Evolutionary conservation across 495 filamentous ascomycete species (phyloP).

Genomic region (Aspergillus funiculosus): DNA sequence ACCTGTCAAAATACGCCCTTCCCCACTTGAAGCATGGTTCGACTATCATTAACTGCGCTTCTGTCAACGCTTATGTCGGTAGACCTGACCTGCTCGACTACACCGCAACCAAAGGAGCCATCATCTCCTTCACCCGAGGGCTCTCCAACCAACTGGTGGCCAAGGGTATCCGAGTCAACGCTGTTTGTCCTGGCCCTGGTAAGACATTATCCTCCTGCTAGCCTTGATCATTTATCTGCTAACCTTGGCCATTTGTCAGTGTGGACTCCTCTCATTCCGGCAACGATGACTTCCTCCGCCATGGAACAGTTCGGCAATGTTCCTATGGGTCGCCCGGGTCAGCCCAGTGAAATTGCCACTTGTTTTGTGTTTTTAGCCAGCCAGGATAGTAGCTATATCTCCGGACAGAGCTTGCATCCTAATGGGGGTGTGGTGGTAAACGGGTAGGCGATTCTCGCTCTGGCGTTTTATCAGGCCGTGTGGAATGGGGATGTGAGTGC

Average conservation of each 20-base stretch:
- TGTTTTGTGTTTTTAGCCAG: constrained; percentile 84
- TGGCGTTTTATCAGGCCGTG: too few species aligned
- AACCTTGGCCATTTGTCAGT: constrained; percentile 40
- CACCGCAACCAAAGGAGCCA: constrained; percentile 76
- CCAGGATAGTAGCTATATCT: constrained; percentile 65
- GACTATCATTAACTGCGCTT: constrained; percentile 80
- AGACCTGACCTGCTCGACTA: constrained; percentile 82
- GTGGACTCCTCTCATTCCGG: constrained; percentile 78
- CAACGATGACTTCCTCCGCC: constrained; percentile 66
- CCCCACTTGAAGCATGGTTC: constrained; percentile 70
- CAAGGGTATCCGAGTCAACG: constrained; percentile 76
- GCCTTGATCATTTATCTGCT: background rate
- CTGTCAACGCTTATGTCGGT: constrained; percentile 76
- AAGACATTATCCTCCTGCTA: constrained; percentile 17
- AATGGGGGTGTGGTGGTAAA: constrained; percentile 62
- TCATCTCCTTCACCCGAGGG: constrained; percentile 73
- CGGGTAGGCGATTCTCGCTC: constrained; percentile 32
- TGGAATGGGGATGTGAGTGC: too few species aligned
- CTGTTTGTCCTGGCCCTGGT: constrained; percentile 69
- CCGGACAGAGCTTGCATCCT: constrained; percentile 56
- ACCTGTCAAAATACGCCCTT: constrained; percentile 70
- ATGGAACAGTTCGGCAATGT: constrained; percentile 64
- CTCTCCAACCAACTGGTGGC: constrained; percentile 67
- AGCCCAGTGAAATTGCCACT: constrained; percentile 74
- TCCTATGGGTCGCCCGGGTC: constrained; percentile 73